A percentile compares a stretch with the other conserved stretches of the same genome.
Conservation (phyloP, 2,329 filamentous ascomycete genomes). For the Penicillium expansum region DNA sequence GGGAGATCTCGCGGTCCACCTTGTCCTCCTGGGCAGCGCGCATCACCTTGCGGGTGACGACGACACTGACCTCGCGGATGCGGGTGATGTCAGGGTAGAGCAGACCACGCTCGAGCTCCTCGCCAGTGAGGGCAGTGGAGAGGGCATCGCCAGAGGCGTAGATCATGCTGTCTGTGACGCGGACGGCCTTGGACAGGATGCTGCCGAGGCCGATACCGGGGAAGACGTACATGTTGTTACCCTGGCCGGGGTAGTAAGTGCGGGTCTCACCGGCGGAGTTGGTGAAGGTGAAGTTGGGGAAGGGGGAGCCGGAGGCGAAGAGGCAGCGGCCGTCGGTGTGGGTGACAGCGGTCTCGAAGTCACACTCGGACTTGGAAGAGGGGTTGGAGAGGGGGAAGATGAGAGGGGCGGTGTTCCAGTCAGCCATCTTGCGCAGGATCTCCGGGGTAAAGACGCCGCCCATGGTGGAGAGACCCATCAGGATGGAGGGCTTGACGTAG, state of each 20-base stretch:
- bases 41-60: conserved; percentile 89
- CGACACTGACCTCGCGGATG: conserved; percentile 82
- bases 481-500: conserved; percentile 89
- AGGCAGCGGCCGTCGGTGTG: conserved; percentile 89
- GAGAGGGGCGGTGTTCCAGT: conserved; percentile 74
- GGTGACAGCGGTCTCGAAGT: conserved; percentile 86
- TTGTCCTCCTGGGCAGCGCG: conserved; percentile 81
- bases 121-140: conserved; percentile 70
- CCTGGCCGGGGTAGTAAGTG: conserved; percentile 76
- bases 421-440: conserved; percentile 64
- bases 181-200: conserved; percentile 83
- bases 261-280: conserved; percentile 56
- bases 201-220: conserved; percentile 91
- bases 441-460: conserved; percentile 91
- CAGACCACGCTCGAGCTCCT: conserved; percentile 78
- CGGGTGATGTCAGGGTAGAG: conserved; percentile 90
- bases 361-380: conserved; percentile 94
- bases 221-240: conserved; percentile 87
- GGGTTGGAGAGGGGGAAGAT: conserved; percentile 98
- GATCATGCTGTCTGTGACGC: conserved; percentile 92
- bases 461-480: conserved; percentile 91
- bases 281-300: conserved; percentile 69
- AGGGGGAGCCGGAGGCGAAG: conserved; percentile 94
- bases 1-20: conserved; percentile 54
- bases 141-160: conserved; percentile 87